Conservation (phyloP, 345 rosid species). For the Pseudoturritis turrita region DNA sequence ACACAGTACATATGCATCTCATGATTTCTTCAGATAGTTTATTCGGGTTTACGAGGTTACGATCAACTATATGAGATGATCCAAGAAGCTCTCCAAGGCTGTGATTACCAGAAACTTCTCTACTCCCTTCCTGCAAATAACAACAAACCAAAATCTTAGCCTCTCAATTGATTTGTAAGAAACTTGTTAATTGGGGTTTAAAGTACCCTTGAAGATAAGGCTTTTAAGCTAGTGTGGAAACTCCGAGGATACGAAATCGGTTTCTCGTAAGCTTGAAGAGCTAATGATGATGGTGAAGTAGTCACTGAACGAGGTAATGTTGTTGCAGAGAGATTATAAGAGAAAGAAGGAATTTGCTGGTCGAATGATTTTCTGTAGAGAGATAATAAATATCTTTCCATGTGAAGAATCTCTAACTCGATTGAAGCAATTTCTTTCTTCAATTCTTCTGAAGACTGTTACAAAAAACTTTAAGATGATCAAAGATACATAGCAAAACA, state of each 20-base stretch:
- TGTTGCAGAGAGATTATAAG: conserved; percentile 29
- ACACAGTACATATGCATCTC: conserved; percentile 78
- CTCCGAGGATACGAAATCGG: conserved; percentile 35
- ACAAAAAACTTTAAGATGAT: background rate
- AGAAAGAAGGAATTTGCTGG: conserved; percentile 37
- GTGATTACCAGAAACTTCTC: conserved; percentile 40
- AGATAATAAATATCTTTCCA: conserved; percentile 67
- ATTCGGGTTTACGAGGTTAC: conserved; percentile 40
- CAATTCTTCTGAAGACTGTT: conserved; percentile 59
- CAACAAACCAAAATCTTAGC: too few relatives aligned
- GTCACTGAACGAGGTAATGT: conserved; percentile 22
- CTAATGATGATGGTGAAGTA: conserved; percentile 28
- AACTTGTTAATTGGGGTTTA: background rate
- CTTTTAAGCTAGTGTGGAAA: conserved; percentile 37
- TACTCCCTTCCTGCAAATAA: conserved; percentile 40
- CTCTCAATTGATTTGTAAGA: background rate
- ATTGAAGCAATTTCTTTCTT: conserved; percentile 62
- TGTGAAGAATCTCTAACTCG: conserved; percentile 60
- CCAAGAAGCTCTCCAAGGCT: conserved; percentile 82
- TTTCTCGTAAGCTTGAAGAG: conserved; percentile 31
- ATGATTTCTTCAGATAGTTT: conserved; percentile 71
- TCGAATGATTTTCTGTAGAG: conserved; percentile 66
- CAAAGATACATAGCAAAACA: background rate
- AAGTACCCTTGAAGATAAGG: conserved; percentile 45
- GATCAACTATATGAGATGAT: conserved; percentile 32